These are phyloP conservation scores for Paspalum vaginatum DNA, from an alignment of 176 grass and related monocot species.

Conservation along the genomic window DNA sequence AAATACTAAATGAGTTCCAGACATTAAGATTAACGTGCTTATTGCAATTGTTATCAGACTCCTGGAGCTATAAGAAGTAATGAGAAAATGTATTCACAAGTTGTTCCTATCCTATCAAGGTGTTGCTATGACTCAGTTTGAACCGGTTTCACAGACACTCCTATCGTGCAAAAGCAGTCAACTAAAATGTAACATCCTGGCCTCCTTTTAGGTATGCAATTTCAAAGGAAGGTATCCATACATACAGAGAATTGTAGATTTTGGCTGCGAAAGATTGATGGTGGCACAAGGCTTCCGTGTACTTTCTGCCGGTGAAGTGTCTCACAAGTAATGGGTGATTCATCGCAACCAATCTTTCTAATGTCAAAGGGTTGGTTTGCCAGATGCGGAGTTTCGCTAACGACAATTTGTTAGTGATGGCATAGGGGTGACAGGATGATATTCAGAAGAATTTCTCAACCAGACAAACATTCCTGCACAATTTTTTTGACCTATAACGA, in stretches of 20 bases:
- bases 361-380: constrained; percentile 64
- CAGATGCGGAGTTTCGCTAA: constrained; percentile 42
- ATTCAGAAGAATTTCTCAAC: constrained; percentile 25
- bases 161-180: constrained; percentile 54
- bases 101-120: constrained; percentile 22
- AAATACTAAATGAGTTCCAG: constrained; percentile 1
- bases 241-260: constrained; percentile 9
- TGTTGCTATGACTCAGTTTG: constrained; percentile 41
- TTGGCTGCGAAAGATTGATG: constrained; percentile 45
- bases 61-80: constrained; percentile 17
- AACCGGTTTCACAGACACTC: constrained; percentile 37
- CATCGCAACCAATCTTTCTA: constrained; percentile 38
- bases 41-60: constrained; percentile 8
- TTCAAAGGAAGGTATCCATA: constrained; percentile 51
- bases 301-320: constrained; percentile 55
- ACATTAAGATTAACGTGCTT: constrained; percentile 26
- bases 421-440: constrained; percentile 18
- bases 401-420: constrained; percentile 45
- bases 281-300: constrained; percentile 32
- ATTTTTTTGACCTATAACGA: constrained; percentile 18
- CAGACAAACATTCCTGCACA: constrained; percentile 5
- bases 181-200: constrained; percentile 64
- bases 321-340: constrained; percentile 54
- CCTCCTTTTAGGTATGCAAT: constrained; percentile 64
- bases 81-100: constrained; percentile 15